These are phyloP conservation scores for Paramecium primaurelia DNA, from an alignment of 73 alveolate genomes.

Conservation along the genomic window DNA sequence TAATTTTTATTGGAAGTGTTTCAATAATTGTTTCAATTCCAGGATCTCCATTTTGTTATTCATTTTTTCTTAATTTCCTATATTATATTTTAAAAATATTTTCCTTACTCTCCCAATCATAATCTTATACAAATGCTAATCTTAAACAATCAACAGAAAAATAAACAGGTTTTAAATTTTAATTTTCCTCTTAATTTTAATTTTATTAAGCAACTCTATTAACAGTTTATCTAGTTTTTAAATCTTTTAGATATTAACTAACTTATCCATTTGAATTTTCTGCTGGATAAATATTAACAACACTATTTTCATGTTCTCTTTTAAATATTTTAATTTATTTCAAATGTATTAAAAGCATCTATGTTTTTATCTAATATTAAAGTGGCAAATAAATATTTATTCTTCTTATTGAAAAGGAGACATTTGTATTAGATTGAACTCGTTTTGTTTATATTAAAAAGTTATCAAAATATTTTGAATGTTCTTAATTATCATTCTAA, in stretches of 20 bases:
- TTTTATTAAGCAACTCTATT: slow-evolving; percentile 19
- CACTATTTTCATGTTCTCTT: slow-evolving; percentile 45
- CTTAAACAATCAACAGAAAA: slow-evolving; percentile 57
- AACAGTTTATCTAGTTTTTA: slow-evolving; percentile 4
- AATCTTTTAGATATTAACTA: background rate
- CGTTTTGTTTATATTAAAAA: slow-evolving; percentile 18
- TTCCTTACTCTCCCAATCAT: slow-evolving; percentile 63
- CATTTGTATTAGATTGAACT: slow-evolving; percentile 23
- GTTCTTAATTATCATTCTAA: background rate
- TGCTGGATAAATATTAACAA: background rate
- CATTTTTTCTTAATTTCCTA: slow-evolving; percentile 29
- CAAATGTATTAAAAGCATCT: slow-evolving; percentile 7
- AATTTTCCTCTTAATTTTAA: background rate
- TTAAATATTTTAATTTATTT: slow-evolving; percentile 41
- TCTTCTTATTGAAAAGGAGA: slow-evolving; percentile 2
- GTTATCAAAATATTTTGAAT: slow-evolving; percentile 25
- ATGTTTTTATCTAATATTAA: background rate
- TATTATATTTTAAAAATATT: slow-evolving; percentile 47
- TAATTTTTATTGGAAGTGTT: slow-evolving; percentile 31
- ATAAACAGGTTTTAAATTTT: slow-evolving; percentile 42
- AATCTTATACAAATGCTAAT: slow-evolving; percentile 53
- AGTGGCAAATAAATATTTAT: slow-evolving; percentile 21
- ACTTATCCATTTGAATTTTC: slow-evolving; percentile 28
- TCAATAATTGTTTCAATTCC: slow-evolving; percentile 45
- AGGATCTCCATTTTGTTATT: slow-evolving; percentile 41